Evolutionary conservation across 345 rosid genomes (phyloP).

Genomic region (Arabidopsis suecica): DNA sequence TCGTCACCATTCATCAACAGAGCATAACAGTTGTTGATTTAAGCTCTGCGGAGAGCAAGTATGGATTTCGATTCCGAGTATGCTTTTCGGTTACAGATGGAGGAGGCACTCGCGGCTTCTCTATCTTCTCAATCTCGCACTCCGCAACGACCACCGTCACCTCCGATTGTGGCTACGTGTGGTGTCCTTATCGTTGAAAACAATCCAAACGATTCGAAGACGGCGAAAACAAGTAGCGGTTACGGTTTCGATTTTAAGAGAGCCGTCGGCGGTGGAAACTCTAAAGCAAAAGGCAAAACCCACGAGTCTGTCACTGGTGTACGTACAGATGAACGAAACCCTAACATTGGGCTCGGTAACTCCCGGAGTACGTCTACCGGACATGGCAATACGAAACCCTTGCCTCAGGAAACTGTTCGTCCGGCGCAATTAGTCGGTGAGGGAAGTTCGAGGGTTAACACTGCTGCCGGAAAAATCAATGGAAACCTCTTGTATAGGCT

Average conservation of each 20-base stretch:
- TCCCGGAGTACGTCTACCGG: not conserved
- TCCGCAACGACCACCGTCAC: constrained; percentile 26
- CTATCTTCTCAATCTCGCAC: constrained; percentile 33
- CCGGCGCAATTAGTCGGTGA: constrained; percentile 45
- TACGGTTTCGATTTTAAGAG: constrained; percentile 43
- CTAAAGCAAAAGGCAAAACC: constrained; percentile 26
- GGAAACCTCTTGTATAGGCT: constrained; percentile 39
- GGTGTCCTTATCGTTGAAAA: constrained; percentile 42
- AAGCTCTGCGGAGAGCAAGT: not conserved
- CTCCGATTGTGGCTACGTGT: constrained; percentile 11
- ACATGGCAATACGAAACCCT: not conserved
- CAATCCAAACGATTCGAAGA: constrained; percentile 34
- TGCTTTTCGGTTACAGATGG: constrained; percentile 61
- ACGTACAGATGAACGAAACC: constrained; percentile 22
- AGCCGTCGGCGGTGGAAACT: constrained; percentile 54
- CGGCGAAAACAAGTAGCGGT: constrained; percentile 43
- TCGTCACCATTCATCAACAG: not conserved
- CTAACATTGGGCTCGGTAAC: constrained; percentile 7
- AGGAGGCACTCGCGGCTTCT: constrained; percentile 56
- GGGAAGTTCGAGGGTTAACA: constrained; percentile 50
- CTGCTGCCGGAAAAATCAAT: constrained; percentile 11
- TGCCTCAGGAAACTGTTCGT: not conserved
- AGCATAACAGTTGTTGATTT: not conserved
- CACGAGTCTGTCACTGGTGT: not conserved
- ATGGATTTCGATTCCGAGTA: constrained; percentile 51